These are phyloP conservation scores for Neocucurbitaria cava DNA, from an alignment of 2,329 filamentous ascomycete genomes.

Conservation along the genomic window DNA sequence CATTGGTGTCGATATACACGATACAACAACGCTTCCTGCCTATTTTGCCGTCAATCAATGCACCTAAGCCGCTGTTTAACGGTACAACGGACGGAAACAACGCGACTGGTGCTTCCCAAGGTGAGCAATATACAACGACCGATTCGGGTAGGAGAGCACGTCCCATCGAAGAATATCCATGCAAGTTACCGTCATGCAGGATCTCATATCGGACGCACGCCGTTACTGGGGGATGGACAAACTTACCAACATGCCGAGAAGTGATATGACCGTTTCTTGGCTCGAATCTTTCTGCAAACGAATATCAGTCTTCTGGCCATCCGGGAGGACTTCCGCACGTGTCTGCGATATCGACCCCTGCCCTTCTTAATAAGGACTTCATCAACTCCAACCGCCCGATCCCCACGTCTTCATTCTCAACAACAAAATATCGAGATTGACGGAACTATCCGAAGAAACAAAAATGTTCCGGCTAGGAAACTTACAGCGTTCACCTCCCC, in stretches of 20 bases:
- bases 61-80: slow-evolving; percentile 5
- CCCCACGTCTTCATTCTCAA: slow-evolving; percentile 13
- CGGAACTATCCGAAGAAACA: neutral
- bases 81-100: slow-evolving; percentile 1
- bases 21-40: slow-evolving; percentile 81
- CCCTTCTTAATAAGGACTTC: slow-evolving; percentile 20
- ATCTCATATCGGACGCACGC: neutral
- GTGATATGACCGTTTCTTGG: slow-evolving; percentile 91
- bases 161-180: neutral
- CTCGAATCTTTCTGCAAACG: slow-evolving; percentile 77
- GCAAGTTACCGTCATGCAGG: neutral
- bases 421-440: slow-evolving; percentile 13
- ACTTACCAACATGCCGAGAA: slow-evolving; percentile 73
- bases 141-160: slow-evolving; percentile 1
- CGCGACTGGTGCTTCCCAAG: slow-evolving; percentile 1
- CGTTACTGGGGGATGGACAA: neutral
- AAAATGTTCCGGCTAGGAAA: slow-evolving; percentile 18
- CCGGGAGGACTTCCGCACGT: slow-evolving; percentile 18
- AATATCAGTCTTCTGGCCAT: slow-evolving; percentile 27
- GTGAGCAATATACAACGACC: slow-evolving; percentile 4
- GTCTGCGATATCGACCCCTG: slow-evolving; percentile 11
- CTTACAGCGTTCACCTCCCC: slow-evolving; percentile 86
- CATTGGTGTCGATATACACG: slow-evolving; percentile 71
- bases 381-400: slow-evolving; percentile 11
- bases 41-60: slow-evolving; percentile 37